These are phyloP conservation scores for Yamadazyma epiphylla DNA, from an alignment of 1,139 yeast genomes.

Conservation along the genomic window DNA sequence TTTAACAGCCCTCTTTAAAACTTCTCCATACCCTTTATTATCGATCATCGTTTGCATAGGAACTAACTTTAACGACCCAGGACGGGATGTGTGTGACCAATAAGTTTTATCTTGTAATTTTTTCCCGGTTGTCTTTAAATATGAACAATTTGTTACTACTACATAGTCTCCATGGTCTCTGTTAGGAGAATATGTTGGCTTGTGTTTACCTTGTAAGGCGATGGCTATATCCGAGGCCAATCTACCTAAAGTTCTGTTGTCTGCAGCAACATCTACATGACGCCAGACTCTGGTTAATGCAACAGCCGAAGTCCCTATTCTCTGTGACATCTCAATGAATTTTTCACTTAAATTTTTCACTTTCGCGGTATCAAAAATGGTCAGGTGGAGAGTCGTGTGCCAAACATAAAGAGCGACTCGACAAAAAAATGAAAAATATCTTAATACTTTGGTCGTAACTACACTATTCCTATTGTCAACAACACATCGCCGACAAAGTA, in stretches of 20 bases:
- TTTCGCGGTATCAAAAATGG: neutral
- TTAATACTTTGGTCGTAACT: too few species aligned
- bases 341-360: slow-evolving; percentile 6
- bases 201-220: slow-evolving; percentile 91
- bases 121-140: slow-evolving; percentile 76
- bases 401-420: too few species aligned
- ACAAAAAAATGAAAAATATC: too few species aligned
- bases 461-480: too few species aligned
- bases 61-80: slow-evolving; percentile 81
- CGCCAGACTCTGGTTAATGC: slow-evolving; percentile 93
- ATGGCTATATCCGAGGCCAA: slow-evolving; percentile 85
- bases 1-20: slow-evolving; percentile 80
- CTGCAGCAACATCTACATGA: slow-evolving; percentile 86
- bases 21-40: slow-evolving; percentile 83
- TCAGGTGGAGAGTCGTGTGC: too few species aligned
- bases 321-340: slow-evolving; percentile 43
- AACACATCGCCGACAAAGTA: too few species aligned
- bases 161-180: slow-evolving; percentile 95
- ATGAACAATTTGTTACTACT: slow-evolving; percentile 89
- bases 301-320: slow-evolving; percentile 59
- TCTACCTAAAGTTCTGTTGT: slow-evolving; percentile 84
- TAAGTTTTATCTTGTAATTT: slow-evolving; percentile 81
- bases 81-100: slow-evolving; percentile 87
- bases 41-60: slow-evolving; percentile 77
- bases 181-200: slow-evolving; percentile 73